Base-by-base conservation (phyloP, 306 rosid species). In the Fragaria vesca region DNA sequence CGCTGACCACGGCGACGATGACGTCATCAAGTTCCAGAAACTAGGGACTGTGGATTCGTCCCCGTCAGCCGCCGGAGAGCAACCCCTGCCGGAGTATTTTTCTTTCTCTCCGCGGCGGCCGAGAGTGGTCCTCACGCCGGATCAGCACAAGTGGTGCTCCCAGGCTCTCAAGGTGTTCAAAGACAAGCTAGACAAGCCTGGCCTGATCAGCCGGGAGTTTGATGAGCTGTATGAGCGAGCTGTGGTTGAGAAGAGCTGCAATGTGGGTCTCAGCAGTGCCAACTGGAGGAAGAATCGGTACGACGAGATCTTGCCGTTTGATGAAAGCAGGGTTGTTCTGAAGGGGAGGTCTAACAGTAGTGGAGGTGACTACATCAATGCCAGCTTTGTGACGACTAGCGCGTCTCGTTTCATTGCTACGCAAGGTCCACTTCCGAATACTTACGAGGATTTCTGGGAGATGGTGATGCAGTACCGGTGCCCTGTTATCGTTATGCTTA, bases 381-480 rank as follows among this genome's bases (percentile, higher is more conserved):
- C 97, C 43, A 94, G 96, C 91, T 48, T 87, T 21, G 68, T 94
- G 63, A 72, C 79, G 82, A 83, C 86, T 10, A 66, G 93, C 66
- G 76, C 84, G 75, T 62, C 98, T 24, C 83, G 78, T 70, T 94
- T 94, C 80, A 83, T 94, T 73, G 98, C 98, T 54, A 89, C 98
- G 5, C 98, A 94, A 87, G 98, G 98, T 38, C 98, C 98, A 0
- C 80, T 91, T 45, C 97, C 87, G 6, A 89, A 90, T 81, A 94
- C 98, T 15, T 94, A 71, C 6, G 94, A 91, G 86, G 98, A 91
- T 90, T 94, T 94, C 82, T 94, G 98, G 98, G 97, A 90, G 86
- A 94, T 94, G 98, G 83, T 89, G 63, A 82, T 90, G 38, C 94
- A 94, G 81, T 75, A 83, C 50, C 86, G 24, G 52, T 90, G 98